A percentile compares a stretch with the other conserved stretches of the same genome.
Evolutionary conservation across 2,329 filamentous ascomycete genomes (phyloP).

Genomic region (Trichoderma sp.): DNA sequence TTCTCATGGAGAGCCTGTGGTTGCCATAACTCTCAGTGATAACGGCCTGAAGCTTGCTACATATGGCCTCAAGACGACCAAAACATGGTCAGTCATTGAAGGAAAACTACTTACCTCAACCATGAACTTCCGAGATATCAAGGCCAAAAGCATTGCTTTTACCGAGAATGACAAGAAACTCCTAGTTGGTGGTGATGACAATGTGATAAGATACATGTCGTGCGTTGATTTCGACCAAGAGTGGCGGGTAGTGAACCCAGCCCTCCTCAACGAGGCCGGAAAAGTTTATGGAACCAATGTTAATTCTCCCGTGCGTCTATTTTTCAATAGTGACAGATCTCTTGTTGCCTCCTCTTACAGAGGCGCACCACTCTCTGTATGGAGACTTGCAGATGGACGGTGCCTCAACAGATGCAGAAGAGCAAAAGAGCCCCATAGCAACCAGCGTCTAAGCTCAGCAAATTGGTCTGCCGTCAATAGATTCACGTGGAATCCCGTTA

Average conservation of each 20-base stretch:
- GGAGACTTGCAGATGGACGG: neutral
- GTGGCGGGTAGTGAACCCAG: neutral
- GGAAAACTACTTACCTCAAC: neutral
- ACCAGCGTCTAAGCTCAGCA: neutral
- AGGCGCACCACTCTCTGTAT: neutral
- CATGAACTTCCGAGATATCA: neutral
- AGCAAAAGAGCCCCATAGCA: neutral
- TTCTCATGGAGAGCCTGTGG: neutral
- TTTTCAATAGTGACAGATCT: neutral
- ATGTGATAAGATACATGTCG: neutral
- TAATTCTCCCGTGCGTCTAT: neutral
- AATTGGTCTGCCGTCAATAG: neutral
- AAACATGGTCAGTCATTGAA: neutral
- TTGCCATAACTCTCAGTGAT: neutral
- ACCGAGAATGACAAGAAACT: neutral
- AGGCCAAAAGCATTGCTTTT: neutral
- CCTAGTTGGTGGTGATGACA: neutral
- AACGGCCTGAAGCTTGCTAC: neutral
- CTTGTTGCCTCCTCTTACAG: neutral
- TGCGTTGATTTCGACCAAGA: neutral
- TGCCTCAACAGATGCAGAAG: neutral
- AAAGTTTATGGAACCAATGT: neutral
- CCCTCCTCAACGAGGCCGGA: neutral
- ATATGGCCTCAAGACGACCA: neutral
- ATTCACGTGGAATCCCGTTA: neutral